phyloP scores from a whole-genome alignment of 2,329 filamentous ascomycete genomes.

The Shiraia bambusicola region DNA sequence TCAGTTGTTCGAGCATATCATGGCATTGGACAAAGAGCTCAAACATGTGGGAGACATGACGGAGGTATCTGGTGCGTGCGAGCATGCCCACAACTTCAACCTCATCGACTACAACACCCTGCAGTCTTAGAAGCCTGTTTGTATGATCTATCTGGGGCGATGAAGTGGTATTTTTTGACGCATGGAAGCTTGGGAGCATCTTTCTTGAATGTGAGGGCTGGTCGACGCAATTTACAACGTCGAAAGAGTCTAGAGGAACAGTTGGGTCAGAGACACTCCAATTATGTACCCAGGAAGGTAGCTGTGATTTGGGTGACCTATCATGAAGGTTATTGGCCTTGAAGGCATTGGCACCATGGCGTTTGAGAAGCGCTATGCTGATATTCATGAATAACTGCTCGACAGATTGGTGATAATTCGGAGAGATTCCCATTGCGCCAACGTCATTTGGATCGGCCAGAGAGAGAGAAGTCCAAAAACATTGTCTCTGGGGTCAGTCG shows the following conservation, averaged over 20 bases:
- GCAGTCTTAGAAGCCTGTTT: conserved; percentile 5
- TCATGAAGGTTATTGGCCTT: conserved; percentile 5
- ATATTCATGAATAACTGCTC: conserved; percentile 10
- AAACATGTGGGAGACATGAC: conserved; percentile 14
- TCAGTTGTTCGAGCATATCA: conserved; percentile 10
- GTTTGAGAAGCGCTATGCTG: conserved; percentile 1
- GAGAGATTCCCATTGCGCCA: conserved; percentile 2
- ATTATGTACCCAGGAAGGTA: conserved; percentile 19
- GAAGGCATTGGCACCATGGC: conserved; percentile 6
- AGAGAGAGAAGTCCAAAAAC: conserved; percentile 14
- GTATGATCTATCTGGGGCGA: background rate
- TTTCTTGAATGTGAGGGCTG: background rate
- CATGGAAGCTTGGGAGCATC: background rate
- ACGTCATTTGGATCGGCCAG: conserved; percentile 6
- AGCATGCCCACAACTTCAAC: conserved; percentile 7
- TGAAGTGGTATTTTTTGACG: background rate
- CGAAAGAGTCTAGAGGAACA: conserved; percentile 3
- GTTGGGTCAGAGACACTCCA: conserved; percentile 13
- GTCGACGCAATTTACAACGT: conserved; percentile 1
- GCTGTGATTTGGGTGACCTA: background rate
- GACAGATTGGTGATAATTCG: conserved; percentile 9
- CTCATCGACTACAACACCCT: conserved; percentile 9
- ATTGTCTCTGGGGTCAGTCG: conserved; percentile 16
- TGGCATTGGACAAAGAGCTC: conserved; percentile 12
- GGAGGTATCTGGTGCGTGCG: conserved; percentile 11